phyloP scores from a whole-genome alignment of 2,329 filamentous ascomycete species.

The Peltaster fructicola region DNA sequence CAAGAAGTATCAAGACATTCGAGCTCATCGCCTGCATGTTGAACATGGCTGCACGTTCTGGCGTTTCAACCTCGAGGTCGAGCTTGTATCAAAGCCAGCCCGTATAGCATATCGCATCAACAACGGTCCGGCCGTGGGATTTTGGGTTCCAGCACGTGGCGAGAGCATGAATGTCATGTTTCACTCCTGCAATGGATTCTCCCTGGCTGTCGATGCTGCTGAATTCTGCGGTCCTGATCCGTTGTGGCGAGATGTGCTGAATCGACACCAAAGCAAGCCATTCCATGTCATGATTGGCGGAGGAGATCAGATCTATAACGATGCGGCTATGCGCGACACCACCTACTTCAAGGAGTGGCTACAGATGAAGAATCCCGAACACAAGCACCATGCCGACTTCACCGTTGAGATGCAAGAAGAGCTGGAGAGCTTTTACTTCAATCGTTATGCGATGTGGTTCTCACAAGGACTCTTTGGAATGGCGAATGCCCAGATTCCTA shows the following conservation, averaged over 20 bases:
- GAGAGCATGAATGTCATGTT: slow-evolving; percentile 99
- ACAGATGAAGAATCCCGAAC: slow-evolving; percentile 55
- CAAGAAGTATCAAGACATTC: slow-evolving; percentile 67
- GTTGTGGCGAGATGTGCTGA: slow-evolving; percentile 89
- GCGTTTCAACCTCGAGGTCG: slow-evolving; percentile 89
- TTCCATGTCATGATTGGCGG: slow-evolving; percentile 98
- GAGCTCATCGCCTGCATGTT: slow-evolving; percentile 63
- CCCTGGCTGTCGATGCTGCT: slow-evolving; percentile 56
- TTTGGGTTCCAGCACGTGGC: slow-evolving; percentile 78
- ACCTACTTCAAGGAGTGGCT: slow-evolving; percentile 70
- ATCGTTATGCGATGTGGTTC: slow-evolving; percentile 87
- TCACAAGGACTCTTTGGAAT: slow-evolving; percentile 89
- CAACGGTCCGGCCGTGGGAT: slow-evolving; percentile 67
- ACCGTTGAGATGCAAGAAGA: slow-evolving; percentile 71
- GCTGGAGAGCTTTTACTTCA: slow-evolving; percentile 72
- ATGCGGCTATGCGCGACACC: slow-evolving; percentile 60
- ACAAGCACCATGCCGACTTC: slow-evolving; percentile 67
- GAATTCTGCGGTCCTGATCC: slow-evolving; percentile 84
- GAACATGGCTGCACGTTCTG: slow-evolving; percentile 89
- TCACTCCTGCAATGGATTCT: slow-evolving; percentile 94
- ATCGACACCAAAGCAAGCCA: slow-evolving; percentile 74
- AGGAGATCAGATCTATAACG: slow-evolving; percentile 94
- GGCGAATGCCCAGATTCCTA: slow-evolving; percentile 84
- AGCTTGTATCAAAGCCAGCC: slow-evolving; percentile 59
- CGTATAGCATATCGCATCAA: slow-evolving; percentile 95